Evolutionary conservation across 345 rosid species (phyloP).

Genomic region (Bruguiera gymnorhiza): DNA sequence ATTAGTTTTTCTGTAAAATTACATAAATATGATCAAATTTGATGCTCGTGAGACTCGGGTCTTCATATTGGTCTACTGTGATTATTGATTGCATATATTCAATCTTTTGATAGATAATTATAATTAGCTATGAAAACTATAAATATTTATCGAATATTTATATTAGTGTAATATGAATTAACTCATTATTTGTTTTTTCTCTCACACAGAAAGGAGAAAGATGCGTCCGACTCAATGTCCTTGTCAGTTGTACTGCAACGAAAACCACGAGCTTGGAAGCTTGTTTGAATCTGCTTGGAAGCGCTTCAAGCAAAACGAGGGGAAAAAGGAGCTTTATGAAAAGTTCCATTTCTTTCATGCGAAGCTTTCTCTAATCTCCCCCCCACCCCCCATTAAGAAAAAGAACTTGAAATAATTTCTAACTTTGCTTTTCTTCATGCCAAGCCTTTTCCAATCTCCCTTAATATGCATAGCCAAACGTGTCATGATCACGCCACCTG

Average conservation of each 20-base stretch:
- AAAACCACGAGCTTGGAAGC: too few relatives aligned
- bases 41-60: too few relatives aligned
- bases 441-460: conserved; percentile 27
- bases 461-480: not conserved
- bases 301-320: conserved; percentile 8
- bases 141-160: too few relatives aligned
- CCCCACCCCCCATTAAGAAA: conserved; percentile 13
- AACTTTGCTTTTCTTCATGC: not conserved
- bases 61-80: too few relatives aligned
- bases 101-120: too few relatives aligned
- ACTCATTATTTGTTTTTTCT: not conserved
- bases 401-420: not conserved
- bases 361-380: conserved; percentile 26
- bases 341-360: conserved; percentile 41
- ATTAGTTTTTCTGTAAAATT: not conserved
- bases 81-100: too few relatives aligned
- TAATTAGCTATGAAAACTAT: too few relatives aligned
- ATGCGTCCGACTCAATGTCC: not conserved
- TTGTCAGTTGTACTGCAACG: not conserved
- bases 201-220: not conserved
- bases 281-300: too few relatives aligned
- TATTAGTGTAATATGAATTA: too few relatives aligned
- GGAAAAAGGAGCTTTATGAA: conserved; percentile 13
- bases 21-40: too few relatives aligned
- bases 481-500: not conserved